phyloP scores from a whole-genome alignment of 805 yeast genomes.

The Pichia deserticola region DNA sequence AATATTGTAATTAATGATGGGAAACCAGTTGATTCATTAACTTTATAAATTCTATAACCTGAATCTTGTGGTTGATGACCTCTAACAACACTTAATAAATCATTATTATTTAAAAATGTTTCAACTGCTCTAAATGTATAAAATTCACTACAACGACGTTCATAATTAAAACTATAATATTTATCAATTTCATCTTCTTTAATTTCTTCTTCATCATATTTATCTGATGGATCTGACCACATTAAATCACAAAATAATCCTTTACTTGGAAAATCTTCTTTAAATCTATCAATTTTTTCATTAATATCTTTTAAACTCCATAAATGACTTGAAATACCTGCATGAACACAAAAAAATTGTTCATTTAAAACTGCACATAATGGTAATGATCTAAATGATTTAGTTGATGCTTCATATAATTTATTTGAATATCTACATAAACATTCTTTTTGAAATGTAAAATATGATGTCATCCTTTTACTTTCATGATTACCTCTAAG shows the following conservation, averaged over 20 bases:
- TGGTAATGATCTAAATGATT: slow-evolving; percentile 80
- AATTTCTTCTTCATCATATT: slow-evolving; percentile 56
- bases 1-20: slow-evolving; percentile 87
- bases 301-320: slow-evolving; percentile 60
- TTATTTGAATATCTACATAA: slow-evolving; percentile 65
- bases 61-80: slow-evolving; percentile 99
- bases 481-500: slow-evolving; percentile 95
- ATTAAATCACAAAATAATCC: slow-evolving; percentile 91
- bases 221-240: slow-evolving; percentile 93
- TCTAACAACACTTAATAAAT: slow-evolving; percentile 72
- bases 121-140: slow-evolving; percentile 79
- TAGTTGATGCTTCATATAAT: slow-evolving; percentile 65
- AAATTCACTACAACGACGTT: slow-evolving; percentile 86
- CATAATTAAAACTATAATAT: slow-evolving; percentile 57
- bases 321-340: slow-evolving; percentile 87
- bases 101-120: slow-evolving; percentile 68
- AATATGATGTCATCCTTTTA: slow-evolving; percentile 84
- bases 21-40: slow-evolving; percentile 75
- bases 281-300: slow-evolving; percentile 63
- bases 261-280: slow-evolving; percentile 79
- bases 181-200: slow-evolving; percentile 11
- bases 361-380: slow-evolving; percentile 88
- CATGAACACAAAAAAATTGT: slow-evolving; percentile 94
- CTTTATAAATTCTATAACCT: slow-evolving; percentile 88
- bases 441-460: slow-evolving; percentile 89